Conservation (phyloP, 331 rosid species). For the Acacia pycnantha region DNA sequence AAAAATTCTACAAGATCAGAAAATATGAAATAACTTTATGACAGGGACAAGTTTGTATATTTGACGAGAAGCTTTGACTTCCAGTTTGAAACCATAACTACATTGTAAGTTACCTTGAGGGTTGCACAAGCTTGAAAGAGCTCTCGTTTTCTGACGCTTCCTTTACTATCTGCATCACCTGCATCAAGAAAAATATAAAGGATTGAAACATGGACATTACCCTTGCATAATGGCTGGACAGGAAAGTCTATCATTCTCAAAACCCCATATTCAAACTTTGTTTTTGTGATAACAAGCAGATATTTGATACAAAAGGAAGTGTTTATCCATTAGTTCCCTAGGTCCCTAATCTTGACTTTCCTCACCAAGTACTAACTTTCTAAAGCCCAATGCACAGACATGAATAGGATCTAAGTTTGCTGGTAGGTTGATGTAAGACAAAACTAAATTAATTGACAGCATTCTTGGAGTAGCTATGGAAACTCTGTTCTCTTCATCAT, state of each 20-base stretch:
- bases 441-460: neutral
- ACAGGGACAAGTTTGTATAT: neutral
- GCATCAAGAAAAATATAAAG: slow-evolving; percentile 27
- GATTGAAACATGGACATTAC: slow-evolving; percentile 6
- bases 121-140: slow-evolving; percentile 76
- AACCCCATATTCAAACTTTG: slow-evolving; percentile 18
- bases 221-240: neutral
- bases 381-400: neutral
- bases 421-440: neutral
- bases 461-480: neutral
- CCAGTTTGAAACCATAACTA: slow-evolving; percentile 13
- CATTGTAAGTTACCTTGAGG: slow-evolving; percentile 67
- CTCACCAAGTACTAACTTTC: neutral
- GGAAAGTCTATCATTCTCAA: neutral
- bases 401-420: neutral
- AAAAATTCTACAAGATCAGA: slow-evolving; percentile 2
- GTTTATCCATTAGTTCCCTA: neutral
- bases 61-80: slow-evolving; percentile 9
- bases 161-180: slow-evolving; percentile 89
- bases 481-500: neutral
- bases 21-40: neutral
- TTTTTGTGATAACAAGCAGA: neutral
- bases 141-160: slow-evolving; percentile 71
- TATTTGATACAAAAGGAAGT: neutral
- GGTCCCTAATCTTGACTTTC: neutral